Conservation (phyloP, 116 monocot genomes). For the Cymodocea nodosa region DNA sequence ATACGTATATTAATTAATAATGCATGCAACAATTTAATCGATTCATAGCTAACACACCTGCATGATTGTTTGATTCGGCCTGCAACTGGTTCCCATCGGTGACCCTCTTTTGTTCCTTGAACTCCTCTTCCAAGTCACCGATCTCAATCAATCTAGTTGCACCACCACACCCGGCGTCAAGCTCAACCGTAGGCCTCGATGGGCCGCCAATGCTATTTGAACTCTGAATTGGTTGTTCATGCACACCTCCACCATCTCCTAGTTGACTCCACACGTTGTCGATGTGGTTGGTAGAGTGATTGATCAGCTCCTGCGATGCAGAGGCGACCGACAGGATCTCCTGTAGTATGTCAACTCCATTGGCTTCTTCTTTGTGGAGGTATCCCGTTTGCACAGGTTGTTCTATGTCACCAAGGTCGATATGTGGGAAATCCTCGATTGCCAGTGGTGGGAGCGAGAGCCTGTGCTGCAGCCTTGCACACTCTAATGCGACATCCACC, state of each 20-base stretch:
- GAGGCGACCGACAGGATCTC: conserved; percentile 69
- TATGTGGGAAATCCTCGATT: conserved; percentile 49
- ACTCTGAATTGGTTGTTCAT: neutral
- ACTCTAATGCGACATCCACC: conserved; percentile 79
- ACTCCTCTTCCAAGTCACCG: conserved; percentile 61
- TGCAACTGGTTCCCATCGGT: conserved; percentile 16
- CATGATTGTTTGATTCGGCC: neutral
- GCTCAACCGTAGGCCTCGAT: conserved; percentile 15
- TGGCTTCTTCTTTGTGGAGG: conserved; percentile 1
- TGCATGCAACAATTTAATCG: too few species aligned
- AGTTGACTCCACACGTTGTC: conserved; percentile 22
- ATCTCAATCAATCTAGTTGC: conserved; percentile 42
- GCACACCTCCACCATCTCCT: conserved; percentile 1
- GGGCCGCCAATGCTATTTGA: conserved; percentile 9
- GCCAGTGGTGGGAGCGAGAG: conserved; percentile 55
- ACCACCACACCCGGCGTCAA: neutral
- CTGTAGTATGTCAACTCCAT: conserved; percentile 37
- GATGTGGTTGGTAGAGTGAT: conserved; percentile 20
- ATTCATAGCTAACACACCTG: conserved; percentile 2
- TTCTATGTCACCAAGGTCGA: conserved; percentile 25
- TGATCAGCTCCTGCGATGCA: conserved; percentile 58
- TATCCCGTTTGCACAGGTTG: conserved; percentile 12
- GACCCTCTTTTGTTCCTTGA: conserved; percentile 34
- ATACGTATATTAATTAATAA: too few species aligned
- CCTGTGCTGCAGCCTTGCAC: conserved; percentile 74